Evolutionary conservation across 1,284 basidiomycete genomes (phyloP), one percentile per base, ranked within the genome.

Genomic region (Mycena citricolor): DNA sequence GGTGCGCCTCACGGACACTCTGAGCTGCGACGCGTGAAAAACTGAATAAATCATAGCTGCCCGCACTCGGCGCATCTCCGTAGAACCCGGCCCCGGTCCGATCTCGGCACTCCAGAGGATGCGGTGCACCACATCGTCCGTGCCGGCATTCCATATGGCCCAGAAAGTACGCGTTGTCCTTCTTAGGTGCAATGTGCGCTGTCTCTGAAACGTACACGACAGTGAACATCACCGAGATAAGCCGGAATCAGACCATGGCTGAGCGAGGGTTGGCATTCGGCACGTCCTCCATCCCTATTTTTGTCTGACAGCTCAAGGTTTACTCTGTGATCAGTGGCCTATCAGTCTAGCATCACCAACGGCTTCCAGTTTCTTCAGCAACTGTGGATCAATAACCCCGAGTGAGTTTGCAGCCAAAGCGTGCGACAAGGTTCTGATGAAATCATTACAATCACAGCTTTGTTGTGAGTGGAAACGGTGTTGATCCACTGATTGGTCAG

Each of bases 211-310:
- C 10, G 13, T 25, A 5, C 16, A 7, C 6, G 16, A 25, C 36
- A 31, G 23, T 77, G 5, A 69, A 68, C 0, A 38, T 42, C 7
- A 56, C 60, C 1, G 76, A 78, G 51, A 53, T 52, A 2, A 21
- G 50, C 0, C 31, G 56, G 7, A 59, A 65, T 31, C 63, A 63
- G 52, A 74, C 76, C 2, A 45, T 54, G 12, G 54, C 67, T n/a
- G 68, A 61, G n/a, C 70, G 77, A 25, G 76, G 77, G 19, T 61
- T 78, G 14, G 62, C 75, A 17, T 78, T 78, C 53, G 68, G 62
- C 11, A 69, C 16, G 43, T 32, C 19, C 4, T 21, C 29, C 10
- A 20, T n/a, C 13, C 13, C 8, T 1, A 3, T 22, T 20, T 5
- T n/a, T 30, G 10, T 23, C 12, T 11, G 8, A 4, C 14, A 19